Evolutionary conservation across 177 flowering plant genomes (phyloP).

Genomic region (Viscum album): DNA sequence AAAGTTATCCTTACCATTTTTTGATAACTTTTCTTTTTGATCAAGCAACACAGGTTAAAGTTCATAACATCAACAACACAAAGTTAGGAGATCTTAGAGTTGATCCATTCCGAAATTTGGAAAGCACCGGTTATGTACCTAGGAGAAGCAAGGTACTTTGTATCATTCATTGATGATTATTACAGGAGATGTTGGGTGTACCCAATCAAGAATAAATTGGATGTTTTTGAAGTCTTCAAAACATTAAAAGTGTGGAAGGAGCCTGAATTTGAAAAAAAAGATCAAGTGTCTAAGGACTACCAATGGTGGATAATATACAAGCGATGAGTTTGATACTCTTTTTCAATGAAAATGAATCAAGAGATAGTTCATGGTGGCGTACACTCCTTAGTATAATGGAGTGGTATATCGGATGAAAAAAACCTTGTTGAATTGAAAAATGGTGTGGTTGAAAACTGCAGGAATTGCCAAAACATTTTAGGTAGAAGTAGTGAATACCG

Average conservation of each 20-base stretch:
- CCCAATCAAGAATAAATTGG: background rate
- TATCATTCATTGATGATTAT: constrained; percentile 2
- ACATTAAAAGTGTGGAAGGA: constrained; percentile 5
- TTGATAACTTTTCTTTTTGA: background rate
- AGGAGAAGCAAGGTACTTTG: background rate
- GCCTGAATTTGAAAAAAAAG: constrained; percentile 1
- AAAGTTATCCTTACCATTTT: background rate
- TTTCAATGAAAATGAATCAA: background rate
- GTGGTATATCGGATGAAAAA: constrained; percentile 10
- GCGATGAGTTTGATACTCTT: no score
- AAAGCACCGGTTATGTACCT: background rate
- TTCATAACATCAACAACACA: background rate
- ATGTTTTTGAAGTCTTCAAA: constrained; percentile 11
- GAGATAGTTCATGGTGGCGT: background rate
- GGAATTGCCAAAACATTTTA: background rate
- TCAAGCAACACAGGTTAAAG: background rate
- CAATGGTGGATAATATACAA: no score
- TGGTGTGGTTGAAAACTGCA: background rate
- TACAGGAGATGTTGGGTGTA: background rate
- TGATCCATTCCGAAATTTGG: background rate
- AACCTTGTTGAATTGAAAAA: background rate
- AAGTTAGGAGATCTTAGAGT: background rate
- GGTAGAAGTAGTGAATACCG: background rate
- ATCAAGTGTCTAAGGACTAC: constrained; percentile 8
- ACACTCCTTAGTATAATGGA: constrained; percentile 9